A percentile compares a stretch with the other conserved stretches of the same genome.
Evolutionary conservation across 2,329 filamentous ascomycete species (phyloP).

Genomic region (Neopestalotiopsis clavispora): DNA sequence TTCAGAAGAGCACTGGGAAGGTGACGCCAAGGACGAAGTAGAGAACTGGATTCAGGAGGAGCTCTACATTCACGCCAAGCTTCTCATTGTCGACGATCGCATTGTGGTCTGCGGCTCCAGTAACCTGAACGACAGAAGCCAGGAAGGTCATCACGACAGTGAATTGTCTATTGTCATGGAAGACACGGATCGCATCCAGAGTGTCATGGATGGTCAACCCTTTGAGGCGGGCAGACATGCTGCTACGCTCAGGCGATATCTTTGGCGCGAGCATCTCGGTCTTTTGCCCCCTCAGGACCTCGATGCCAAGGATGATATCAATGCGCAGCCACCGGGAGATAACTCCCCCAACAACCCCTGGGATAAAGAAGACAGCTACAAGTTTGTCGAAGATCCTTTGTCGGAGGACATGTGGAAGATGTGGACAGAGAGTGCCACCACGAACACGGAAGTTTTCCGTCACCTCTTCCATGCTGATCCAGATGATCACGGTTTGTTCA

Average conservation of each 20-base stretch:
- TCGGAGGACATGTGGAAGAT: slow-evolving; percentile 67
- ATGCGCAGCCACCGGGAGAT: slow-evolving; percentile 73
- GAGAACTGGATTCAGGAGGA: slow-evolving; percentile 94
- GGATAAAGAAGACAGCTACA: slow-evolving; percentile 64
- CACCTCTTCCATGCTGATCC: slow-evolving; percentile 87
- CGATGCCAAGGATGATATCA: slow-evolving; percentile 67
- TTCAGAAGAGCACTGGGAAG: slow-evolving; percentile 77
- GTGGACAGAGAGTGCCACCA: slow-evolving; percentile 73
- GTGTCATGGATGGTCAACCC: slow-evolving; percentile 77
- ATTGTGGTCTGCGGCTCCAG: slow-evolving; percentile 84
- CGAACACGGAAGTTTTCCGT: slow-evolving; percentile 77
- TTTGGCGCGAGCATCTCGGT: slow-evolving; percentile 92
- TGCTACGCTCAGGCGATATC: slow-evolving; percentile 76
- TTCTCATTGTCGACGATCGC: slow-evolving; percentile 87
- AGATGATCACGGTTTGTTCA: slow-evolving; percentile 73
- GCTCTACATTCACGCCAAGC: slow-evolving; percentile 91
- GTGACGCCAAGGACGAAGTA: slow-evolving; percentile 75
- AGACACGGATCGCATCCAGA: slow-evolving; percentile 74
- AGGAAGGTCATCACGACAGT: slow-evolving; percentile 87
- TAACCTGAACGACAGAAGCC: slow-evolving; percentile 91
- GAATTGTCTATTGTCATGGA: slow-evolving; percentile 91
- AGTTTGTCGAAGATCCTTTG: slow-evolving; percentile 74
- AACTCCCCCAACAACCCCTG: slow-evolving; percentile 68
- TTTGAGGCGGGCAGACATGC: slow-evolving; percentile 84
- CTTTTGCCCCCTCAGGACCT: slow-evolving; percentile 76